Base-by-base conservation (phyloP, 2,329 filamentous ascomycete species). In the Phialocephala sp. region DNA sequence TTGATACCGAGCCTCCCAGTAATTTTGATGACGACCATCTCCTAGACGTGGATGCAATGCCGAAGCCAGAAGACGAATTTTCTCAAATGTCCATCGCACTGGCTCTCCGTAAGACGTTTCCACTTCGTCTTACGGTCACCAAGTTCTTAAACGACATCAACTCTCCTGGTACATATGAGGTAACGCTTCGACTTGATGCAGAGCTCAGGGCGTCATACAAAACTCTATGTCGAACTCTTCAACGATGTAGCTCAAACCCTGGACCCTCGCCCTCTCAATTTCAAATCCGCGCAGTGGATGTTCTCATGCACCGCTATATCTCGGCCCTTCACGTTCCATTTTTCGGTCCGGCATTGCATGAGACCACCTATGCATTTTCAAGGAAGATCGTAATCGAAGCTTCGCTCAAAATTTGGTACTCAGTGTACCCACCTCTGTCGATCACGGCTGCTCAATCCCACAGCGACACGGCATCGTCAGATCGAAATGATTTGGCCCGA, bases 261-360 rank as follows among this genome's bases (percentile, higher is more conserved):
- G 69, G 71, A 15, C 52, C 43, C 3, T 70, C 74, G 0, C 76
- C 75, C 0, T 74, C 78, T 0, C 64, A 69, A 0, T 84, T 84
- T 61, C 79, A 81, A n/a, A 71, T 80, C 5, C 79, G 80, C 3
- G 69, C 83, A 0, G 72, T 85, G 6, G 82, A 87, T 35, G 78
- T 85, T 50, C 74, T 86, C 24, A 79, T 87, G 66, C 80, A 83
- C 32, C 83, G 85, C 9, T 87, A 85, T 69, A 74, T 89, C 2
- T 77, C 85, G 6, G 78, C 82, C 0, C 78, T 90, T 0, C 87
- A 91, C 71, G 77, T 84, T 2, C 84, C 84, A 0, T 87, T 81
- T 71, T 81, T 83, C 32, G 74, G 73, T 0, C 71, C 77, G 0
- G 76, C 81, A 1, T 73, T 81, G 1, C 73, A 74, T 0, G 77